These are phyloP conservation scores for Cadophora sp. DNA, from an alignment of 2,329 filamentous ascomycete species.

Conservation along the genomic window DNA sequence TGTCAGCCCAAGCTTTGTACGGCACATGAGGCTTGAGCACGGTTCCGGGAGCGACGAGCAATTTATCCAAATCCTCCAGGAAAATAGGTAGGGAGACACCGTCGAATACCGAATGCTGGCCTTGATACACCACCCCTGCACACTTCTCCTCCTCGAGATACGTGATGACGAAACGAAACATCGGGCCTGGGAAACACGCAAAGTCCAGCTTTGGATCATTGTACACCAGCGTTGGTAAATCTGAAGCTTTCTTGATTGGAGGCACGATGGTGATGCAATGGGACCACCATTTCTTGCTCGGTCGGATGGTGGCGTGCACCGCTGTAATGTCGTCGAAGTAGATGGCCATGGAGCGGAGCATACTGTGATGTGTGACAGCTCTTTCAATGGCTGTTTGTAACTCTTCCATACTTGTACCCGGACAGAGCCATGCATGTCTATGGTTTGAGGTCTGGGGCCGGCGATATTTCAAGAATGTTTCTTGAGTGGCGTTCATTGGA, in stretches of 20 bases:
- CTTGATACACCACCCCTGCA: constrained; percentile 26
- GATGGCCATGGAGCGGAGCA: constrained; percentile 28
- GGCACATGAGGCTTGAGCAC: constrained; percentile 18
- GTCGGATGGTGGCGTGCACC: constrained; percentile 25
- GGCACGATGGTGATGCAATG: constrained; percentile 20
- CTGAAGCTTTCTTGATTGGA: constrained; percentile 16
- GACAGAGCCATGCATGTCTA: constrained; percentile 24
- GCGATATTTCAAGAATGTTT: constrained; percentile 19
- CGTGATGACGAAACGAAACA: constrained; percentile 23
- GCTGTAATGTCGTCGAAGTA: constrained; percentile 8
- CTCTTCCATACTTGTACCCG: constrained; percentile 8
- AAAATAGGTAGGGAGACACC: constrained; percentile 24
- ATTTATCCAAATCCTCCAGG: constrained; percentile 24
- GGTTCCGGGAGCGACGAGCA: constrained; percentile 3
- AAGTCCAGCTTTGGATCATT: constrained; percentile 24
- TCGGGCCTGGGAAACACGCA: constrained; percentile 24
- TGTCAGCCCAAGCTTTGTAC: constrained; percentile 29
- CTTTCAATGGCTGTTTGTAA: constrained; percentile 21
- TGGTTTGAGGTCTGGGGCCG: constrained; percentile 26
- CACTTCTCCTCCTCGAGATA: constrained; percentile 26
- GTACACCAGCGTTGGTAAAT: constrained; percentile 16
- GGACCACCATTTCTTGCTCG: constrained; percentile 22
- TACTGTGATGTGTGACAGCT: constrained; percentile 23
- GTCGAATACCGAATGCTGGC: constrained; percentile 29
- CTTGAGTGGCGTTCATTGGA: constrained; percentile 27